Evolutionary conservation across 2,329 filamentous ascomycete genomes (phyloP).

Genomic region (Aspergillus fischeri): DNA sequence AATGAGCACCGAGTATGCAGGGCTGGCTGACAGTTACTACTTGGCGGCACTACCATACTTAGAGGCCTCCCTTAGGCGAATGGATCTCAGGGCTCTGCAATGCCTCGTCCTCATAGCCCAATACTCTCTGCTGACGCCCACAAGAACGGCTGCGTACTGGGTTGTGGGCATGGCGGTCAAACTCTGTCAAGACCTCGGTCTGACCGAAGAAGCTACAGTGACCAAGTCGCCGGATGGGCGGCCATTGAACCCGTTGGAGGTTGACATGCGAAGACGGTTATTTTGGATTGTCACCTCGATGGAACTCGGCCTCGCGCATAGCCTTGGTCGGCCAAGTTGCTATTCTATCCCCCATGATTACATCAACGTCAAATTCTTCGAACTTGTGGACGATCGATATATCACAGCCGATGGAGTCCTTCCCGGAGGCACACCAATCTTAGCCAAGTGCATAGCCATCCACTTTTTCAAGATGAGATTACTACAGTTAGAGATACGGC

Average conservation of each 20-base stretch:
- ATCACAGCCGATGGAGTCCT: conserved; percentile 75
- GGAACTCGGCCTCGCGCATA: conserved; percentile 84
- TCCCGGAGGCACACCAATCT: conserved; percentile 63
- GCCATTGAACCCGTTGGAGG: conserved; percentile 64
- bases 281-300: conserved; percentile 86
- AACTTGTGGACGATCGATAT: conserved; percentile 73
- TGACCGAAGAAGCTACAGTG: conserved; percentile 87
- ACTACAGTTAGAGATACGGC: conserved; percentile 80
- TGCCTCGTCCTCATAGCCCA: conserved; percentile 83
- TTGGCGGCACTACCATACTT: conserved; percentile 81
- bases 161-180: conserved; percentile 83
- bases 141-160: conserved; percentile 88
- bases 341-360: conserved; percentile 79
- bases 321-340: conserved; percentile 79
- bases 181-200: conserved; percentile 81
- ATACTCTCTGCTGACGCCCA: conserved; percentile 89
- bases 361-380: conserved; percentile 81
- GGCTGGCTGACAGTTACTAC: conserved; percentile 91
- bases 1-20: conserved; percentile 82
- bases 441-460: conserved; percentile 83
- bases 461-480: conserved; percentile 92
- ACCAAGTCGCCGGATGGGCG: conserved; percentile 57
- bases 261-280: conserved; percentile 84
- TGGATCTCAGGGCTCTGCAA: conserved; percentile 85
- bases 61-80: conserved; percentile 77